Conservation (phyloP, 768 basidiomycete species). For the Cystofilobasidium bisporidii region DNA sequence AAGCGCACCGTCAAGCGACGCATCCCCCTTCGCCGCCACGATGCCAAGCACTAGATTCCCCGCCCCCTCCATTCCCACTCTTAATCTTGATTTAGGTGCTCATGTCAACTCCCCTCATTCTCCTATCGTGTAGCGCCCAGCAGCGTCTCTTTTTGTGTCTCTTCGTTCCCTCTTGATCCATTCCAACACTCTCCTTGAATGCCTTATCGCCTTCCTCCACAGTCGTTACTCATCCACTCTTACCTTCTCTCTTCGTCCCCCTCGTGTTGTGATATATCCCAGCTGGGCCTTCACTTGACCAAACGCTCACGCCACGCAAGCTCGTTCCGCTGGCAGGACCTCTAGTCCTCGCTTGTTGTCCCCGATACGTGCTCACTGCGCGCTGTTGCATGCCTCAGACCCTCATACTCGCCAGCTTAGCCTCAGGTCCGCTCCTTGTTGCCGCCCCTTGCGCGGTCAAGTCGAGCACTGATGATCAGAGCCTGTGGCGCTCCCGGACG, state of each 20-base stretch:
- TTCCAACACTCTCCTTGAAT: too few species aligned
- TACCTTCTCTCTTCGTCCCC: background rate
- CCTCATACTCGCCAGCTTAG: too few species aligned
- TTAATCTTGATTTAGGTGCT: constrained; percentile 1
- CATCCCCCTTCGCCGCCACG: background rate
- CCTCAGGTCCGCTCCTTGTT: too few species aligned
- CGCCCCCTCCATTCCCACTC: background rate
- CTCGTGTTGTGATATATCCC: background rate
- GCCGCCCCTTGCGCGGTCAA: too few species aligned
- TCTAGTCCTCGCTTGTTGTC: too few species aligned
- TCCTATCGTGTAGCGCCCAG: background rate
- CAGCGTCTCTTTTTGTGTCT: background rate
- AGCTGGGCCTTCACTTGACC: background rate
- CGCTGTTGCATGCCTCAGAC: too few species aligned
- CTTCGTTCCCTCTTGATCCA: background rate
- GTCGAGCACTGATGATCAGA: too few species aligned
- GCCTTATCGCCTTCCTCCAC: constrained; percentile 3
- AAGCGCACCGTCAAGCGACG: constrained; percentile 1
- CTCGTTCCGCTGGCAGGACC: too few species aligned
- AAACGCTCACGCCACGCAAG: too few species aligned
- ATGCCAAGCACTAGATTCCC: constrained; percentile 3
- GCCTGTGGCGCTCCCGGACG: too few species aligned
- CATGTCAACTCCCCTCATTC: background rate
- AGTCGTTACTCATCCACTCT: background rate
- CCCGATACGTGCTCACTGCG: too few species aligned